Evolutionary conservation across 164 flowering plant genomes (phyloP).

Genomic region (grape (Vitis vinifera)): ASM3070453v1 NC_081818.1:28215001-28215500

Average conservation of each 20-base stretch:
- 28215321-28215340: slow-evolving; percentile 84
- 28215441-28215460: slow-evolving; percentile 98
- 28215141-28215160: background rate
- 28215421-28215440: slow-evolving; percentile 97
- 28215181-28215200: too few relatives aligned
- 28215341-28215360: slow-evolving; percentile 98
- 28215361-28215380: slow-evolving; percentile 98
- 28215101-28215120: background rate
- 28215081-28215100: slow-evolving; percentile 71
- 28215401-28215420: slow-evolving; percentile 96
- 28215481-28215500: slow-evolving; percentile 3
- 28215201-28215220: too few relatives aligned
- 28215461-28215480: slow-evolving; percentile 97
- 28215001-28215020: slow-evolving; percentile 85
- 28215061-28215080: slow-evolving; percentile 98
- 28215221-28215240: too few relatives aligned
- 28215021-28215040: slow-evolving; percentile 88
- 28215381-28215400: slow-evolving; percentile 97
- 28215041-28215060: slow-evolving; percentile 99
- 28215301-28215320: slow-evolving; percentile 92
- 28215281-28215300: slow-evolving; percentile 66
- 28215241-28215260: too few relatives aligned
- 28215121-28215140: background rate
- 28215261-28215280: background rate
- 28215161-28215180: background rate